phyloP scores from a whole-genome alignment of 2,329 filamentous ascomycete species.

The Cordyceps fumosorosea region DNA sequence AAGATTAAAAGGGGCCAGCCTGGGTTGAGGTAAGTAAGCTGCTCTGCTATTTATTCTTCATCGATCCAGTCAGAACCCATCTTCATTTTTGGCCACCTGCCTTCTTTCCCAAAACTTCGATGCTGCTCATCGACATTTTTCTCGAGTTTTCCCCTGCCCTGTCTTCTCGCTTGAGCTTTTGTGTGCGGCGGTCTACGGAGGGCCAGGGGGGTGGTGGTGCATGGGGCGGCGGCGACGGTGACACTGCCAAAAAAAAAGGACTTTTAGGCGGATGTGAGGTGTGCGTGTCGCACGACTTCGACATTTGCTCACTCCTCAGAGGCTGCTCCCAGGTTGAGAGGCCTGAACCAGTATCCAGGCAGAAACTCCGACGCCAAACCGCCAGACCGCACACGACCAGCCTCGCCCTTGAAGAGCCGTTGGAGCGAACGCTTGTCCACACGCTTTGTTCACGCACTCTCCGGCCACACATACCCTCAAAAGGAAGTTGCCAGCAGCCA shows the following conservation, averaged over 20 bases:
- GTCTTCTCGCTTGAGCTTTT: slow-evolving; percentile 10
- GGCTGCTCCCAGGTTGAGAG: not conserved
- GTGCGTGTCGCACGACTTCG: not conserved
- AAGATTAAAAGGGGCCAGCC: slow-evolving; percentile 1
- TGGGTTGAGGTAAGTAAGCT: not conserved
- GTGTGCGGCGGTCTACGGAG: slow-evolving; percentile 9
- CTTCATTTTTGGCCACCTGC: not conserved
- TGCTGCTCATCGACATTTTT: not conserved
- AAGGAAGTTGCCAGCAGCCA: not conserved
- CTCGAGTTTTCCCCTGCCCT: slow-evolving; percentile 1
- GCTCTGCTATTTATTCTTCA: not conserved
- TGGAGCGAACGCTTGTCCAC: not conserved
- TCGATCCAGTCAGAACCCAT: not conserved
- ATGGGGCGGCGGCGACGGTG: not conserved
- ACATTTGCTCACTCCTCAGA: not conserved
- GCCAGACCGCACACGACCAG: not conserved
- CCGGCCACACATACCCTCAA: not conserved
- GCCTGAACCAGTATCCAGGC: not conserved
- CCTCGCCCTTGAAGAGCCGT: not conserved
- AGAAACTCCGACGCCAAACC: not conserved
- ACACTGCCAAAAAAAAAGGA: slow-evolving; percentile 1
- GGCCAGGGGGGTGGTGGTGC: not conserved
- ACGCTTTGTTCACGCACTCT: not conserved
- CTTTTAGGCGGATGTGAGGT: not conserved
- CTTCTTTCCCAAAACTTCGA: not conserved